Evolutionary conservation across 129 eudicot species (phyloP).

Genomic region (Cynara cardunculus): DNA sequence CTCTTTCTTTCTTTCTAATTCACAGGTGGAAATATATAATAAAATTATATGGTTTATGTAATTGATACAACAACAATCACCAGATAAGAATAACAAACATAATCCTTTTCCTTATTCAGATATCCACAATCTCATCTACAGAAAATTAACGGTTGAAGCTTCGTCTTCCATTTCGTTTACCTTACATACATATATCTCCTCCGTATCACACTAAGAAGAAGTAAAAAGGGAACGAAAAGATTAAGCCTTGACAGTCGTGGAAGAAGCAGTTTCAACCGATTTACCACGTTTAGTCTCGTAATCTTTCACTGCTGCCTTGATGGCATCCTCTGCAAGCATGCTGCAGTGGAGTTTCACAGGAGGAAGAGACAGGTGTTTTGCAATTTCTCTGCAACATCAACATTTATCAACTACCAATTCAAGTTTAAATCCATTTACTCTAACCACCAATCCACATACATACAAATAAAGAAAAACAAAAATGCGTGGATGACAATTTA

Average conservation of each 20-base stretch:
- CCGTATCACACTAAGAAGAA: conserved; percentile 8
- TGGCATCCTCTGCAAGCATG: conserved; percentile 99
- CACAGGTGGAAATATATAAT: no score
- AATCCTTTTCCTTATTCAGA: background rate
- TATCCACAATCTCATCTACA: background rate
- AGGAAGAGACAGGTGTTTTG: conserved; percentile 94
- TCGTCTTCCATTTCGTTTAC: background rate
- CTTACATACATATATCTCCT: background rate
- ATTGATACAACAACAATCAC: no score
- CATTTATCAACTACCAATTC: background rate
- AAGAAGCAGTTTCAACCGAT: conserved; percentile 14
- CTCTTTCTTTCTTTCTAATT: no score
- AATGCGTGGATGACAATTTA: background rate
- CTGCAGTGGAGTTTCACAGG: conserved; percentile 97
- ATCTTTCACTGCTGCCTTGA: conserved; percentile 91
- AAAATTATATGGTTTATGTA: no score
- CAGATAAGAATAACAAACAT: background rate
- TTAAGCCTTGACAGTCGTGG: conserved; percentile 55
- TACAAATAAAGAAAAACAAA: background rate
- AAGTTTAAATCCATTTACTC: background rate
- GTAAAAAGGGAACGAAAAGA: background rate
- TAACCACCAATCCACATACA: background rate
- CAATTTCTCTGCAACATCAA: conserved; percentile 74
- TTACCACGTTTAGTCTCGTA: conserved; percentile 68
- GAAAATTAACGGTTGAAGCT: background rate